Percentiles rank a stretch among this genome's conserved stretches.
Conservation (phyloP, 495 filamentous ascomycete genomes). For the Lepidopterella palustris region DNA sequence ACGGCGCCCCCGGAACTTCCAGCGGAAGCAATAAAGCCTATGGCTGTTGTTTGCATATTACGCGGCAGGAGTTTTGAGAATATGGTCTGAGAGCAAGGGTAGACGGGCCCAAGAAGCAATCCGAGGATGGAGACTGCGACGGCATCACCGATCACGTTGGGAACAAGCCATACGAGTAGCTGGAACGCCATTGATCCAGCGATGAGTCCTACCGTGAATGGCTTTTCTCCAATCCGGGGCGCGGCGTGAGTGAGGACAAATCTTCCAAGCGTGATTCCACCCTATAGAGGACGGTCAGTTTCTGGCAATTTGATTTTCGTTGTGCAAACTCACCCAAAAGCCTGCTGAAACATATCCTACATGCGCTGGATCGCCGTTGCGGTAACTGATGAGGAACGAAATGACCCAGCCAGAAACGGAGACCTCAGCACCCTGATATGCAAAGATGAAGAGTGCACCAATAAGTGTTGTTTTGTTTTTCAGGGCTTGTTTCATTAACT, state of each 20-base stretch:
- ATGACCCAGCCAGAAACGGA: conserved; percentile 75
- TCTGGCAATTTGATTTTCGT: background rate
- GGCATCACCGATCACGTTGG: conserved; percentile 33
- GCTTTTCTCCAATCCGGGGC: conserved; percentile 59
- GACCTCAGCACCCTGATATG: conserved; percentile 75
- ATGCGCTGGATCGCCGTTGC: conserved; percentile 55
- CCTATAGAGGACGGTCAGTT: conserved; percentile 11
- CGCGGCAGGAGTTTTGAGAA: conserved; percentile 57
- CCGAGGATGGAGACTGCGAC: conserved; percentile 66
- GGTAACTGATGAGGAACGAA: conserved; percentile 65
- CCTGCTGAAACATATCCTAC: conserved; percentile 79
- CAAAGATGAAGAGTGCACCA: conserved; percentile 71
- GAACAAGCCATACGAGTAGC: conserved; percentile 68
- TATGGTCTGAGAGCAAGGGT: conserved; percentile 63
- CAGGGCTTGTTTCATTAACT: conserved; percentile 43
- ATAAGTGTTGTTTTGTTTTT: conserved; percentile 58
- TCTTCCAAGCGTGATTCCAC: conserved; percentile 65
- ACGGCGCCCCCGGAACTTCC: conserved; percentile 70
- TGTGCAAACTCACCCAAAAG: conserved; percentile 55
- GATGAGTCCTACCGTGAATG: conserved; percentile 55
- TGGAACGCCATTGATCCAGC: conserved; percentile 58
- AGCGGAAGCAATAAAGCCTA: conserved; percentile 65
- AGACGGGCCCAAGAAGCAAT: conserved; percentile 69
- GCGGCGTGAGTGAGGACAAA: conserved; percentile 60
- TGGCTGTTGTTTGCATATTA: conserved; percentile 56